phyloP scores from a whole-genome alignment of 1,139 yeast species.

The Hyphopichia pseudoburtonii region DNA sequence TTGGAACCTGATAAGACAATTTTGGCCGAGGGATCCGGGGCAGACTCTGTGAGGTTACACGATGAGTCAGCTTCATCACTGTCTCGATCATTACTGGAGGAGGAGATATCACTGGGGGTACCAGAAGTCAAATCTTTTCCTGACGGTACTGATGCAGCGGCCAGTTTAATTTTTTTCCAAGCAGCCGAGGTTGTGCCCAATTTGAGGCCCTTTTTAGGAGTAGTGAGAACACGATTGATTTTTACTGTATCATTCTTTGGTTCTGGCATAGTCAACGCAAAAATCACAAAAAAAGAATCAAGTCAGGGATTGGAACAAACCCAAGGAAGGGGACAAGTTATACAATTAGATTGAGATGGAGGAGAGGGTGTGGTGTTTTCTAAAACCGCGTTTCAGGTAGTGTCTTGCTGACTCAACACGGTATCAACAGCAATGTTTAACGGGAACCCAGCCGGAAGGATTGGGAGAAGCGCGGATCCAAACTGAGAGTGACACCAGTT shows the following conservation, averaged over 20 bases:
- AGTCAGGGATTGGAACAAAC: too few relatives aligned
- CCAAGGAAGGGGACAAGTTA: too few relatives aligned
- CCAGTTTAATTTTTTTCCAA: conserved; percentile 45
- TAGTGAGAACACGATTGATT: conserved; percentile 21
- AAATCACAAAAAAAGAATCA: too few relatives aligned
- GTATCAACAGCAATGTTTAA: too few relatives aligned
- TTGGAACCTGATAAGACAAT: conserved; percentile 39
- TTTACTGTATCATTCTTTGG: conserved; percentile 17
- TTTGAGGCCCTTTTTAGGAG: conserved; percentile 33
- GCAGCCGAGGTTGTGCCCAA: conserved; percentile 45
- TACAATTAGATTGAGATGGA: too few relatives aligned
- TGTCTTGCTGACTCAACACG: too few relatives aligned
- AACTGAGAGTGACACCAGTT: too few relatives aligned
- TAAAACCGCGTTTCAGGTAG: too few relatives aligned
- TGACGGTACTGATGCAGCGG: conserved; percentile 13
- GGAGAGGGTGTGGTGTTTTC: too few relatives aligned
- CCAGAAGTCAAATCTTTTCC: neutral
- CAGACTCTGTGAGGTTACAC: neutral
- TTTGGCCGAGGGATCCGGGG: conserved; percentile 2
- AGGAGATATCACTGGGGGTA: neutral
- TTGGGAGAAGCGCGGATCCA: too few relatives aligned
- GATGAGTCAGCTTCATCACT: too few relatives aligned
- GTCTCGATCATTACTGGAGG: neutral
- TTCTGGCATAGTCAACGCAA: conserved; percentile 11
- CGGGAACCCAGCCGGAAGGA: too few relatives aligned